Conservation (phyloP, 306 rosid species). For the Pueraria montana region DNA sequence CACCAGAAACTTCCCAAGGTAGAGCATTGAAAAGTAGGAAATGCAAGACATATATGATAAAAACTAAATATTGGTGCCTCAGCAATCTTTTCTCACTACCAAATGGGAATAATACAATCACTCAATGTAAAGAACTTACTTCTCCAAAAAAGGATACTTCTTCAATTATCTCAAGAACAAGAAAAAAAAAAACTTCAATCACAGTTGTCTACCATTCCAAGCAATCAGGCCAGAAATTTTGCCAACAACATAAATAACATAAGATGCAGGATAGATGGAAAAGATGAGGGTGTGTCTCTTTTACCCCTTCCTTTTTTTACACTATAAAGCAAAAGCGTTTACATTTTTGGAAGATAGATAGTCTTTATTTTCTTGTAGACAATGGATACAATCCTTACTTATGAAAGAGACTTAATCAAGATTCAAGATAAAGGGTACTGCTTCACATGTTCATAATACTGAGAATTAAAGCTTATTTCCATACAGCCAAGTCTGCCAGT, state of each 20-base stretch:
- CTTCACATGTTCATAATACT: constrained; percentile 21
- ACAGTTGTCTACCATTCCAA: neutral
- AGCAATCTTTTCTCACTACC: neutral
- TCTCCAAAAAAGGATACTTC: constrained; percentile 22
- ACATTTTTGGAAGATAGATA: neutral
- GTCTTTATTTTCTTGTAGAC: constrained; percentile 29
- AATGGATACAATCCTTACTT: neutral
- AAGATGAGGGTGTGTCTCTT: constrained; percentile 1
- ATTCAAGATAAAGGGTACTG: neutral
- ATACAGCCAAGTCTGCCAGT: constrained; percentile 13
- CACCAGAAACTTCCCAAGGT: neutral
- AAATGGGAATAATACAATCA: constrained; percentile 32
- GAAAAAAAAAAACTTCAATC: neutral
- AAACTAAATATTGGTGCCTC: constrained; percentile 25
- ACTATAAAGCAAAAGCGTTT: neutral
- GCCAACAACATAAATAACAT: neutral
- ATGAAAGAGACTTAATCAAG: neutral
- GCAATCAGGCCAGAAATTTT: constrained; percentile 18
- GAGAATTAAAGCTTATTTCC: constrained; percentile 30
- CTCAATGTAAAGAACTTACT: constrained; percentile 11
- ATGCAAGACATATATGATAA: neutral
- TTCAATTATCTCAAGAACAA: neutral
- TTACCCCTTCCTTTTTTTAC: constrained; percentile 15
- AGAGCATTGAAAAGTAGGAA: constrained; percentile 13
- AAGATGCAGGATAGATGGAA: neutral